Percentiles rank a stretch among this genome's conserved stretches.
Evolutionary conservation across 2,329 filamentous ascomycete genomes (phyloP).

Genomic region (Hawksworthiomyces lignivorus): DNA sequence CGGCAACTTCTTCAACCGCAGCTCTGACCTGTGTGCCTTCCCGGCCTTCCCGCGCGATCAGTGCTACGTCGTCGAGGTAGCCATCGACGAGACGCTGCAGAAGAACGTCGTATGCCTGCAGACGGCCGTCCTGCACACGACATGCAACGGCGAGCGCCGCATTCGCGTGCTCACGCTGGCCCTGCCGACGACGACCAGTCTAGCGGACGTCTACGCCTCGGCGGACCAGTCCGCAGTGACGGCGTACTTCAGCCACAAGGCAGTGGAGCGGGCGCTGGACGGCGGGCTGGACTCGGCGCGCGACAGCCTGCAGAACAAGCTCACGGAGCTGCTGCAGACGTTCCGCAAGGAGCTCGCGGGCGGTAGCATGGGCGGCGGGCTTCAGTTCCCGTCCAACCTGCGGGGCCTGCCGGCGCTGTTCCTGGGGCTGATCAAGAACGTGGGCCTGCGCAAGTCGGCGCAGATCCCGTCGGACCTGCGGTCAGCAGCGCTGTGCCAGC

Average conservation of each 20-base stretch:
- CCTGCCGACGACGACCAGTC: constrained; percentile 81
- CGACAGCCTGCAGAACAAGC: constrained; percentile 83
- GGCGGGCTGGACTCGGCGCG: constrained; percentile 77
- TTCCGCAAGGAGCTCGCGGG: constrained; percentile 96
- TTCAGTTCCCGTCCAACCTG: constrained; percentile 91
- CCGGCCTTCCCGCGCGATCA: constrained; percentile 96
- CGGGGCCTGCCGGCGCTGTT: constrained; percentile 84
- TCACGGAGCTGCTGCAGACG: constrained; percentile 85
- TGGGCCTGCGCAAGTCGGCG: constrained; percentile 83
- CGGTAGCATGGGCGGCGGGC: constrained; percentile 87
- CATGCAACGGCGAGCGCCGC: constrained; percentile 90
- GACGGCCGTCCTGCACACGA: constrained; percentile 91
- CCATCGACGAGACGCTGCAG: constrained; percentile 88
- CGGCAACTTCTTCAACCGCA: constrained; percentile 98
- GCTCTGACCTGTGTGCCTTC: constrained; percentile 95
- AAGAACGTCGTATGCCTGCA: constrained; percentile 92
- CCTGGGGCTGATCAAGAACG: constrained; percentile 91
- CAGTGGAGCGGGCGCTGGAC: constrained; percentile 80
- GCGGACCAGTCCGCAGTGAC: constrained; percentile 92
- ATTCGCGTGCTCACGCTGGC: constrained; percentile 92
- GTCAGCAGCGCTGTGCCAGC: constrained; percentile 81
- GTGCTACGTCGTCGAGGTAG: constrained; percentile 95
- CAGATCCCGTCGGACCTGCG: constrained; percentile 92
- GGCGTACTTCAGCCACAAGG: constrained; percentile 94
- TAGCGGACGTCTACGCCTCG: constrained; percentile 88